Evolutionary conservation across 441 rosid genomes (phyloP).

Genomic region (Gossypium schwendimanii): DNA sequence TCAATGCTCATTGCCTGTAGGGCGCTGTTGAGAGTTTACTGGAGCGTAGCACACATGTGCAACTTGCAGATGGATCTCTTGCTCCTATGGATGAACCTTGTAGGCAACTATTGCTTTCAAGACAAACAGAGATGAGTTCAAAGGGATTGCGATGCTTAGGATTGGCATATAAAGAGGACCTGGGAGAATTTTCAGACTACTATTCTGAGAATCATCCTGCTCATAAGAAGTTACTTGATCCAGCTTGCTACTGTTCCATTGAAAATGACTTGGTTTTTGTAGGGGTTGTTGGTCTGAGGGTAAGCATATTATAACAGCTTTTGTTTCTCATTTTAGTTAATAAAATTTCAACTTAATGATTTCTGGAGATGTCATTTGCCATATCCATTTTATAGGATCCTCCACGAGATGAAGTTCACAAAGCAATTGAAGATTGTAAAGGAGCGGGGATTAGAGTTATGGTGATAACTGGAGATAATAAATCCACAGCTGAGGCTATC

Average conservation of each 20-base stretch:
- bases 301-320: constrained; percentile 20
- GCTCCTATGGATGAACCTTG: constrained; percentile 62
- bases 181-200: constrained; percentile 76
- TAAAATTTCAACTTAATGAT: not conserved
- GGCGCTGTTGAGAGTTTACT: constrained; percentile 84
- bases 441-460: constrained; percentile 78
- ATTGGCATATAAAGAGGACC: constrained; percentile 67
- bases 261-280: constrained; percentile 66
- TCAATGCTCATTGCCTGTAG: constrained; percentile 29
- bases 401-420: constrained; percentile 74
- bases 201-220: constrained; percentile 58
- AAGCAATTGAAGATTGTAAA: constrained; percentile 71
- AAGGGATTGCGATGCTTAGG: constrained; percentile 84
- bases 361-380: not conserved
- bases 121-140: constrained; percentile 66
- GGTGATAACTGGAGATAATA: constrained; percentile 92
- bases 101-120: constrained; percentile 51
- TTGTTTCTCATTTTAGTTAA: not conserved
- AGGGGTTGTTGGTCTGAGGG: constrained; percentile 79
- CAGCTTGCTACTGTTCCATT: constrained; percentile 51
- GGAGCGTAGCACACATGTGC: constrained; percentile 64
- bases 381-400: constrained; percentile 65
- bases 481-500: constrained; percentile 87
- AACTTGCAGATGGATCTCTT: constrained; percentile 78
- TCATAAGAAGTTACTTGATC: constrained; percentile 81